Evolutionary conservation across 1,139 yeast species (phyloP), one percentile per base, ranked within the genome.

Genomic region (Komagataea norvegica): DNA sequence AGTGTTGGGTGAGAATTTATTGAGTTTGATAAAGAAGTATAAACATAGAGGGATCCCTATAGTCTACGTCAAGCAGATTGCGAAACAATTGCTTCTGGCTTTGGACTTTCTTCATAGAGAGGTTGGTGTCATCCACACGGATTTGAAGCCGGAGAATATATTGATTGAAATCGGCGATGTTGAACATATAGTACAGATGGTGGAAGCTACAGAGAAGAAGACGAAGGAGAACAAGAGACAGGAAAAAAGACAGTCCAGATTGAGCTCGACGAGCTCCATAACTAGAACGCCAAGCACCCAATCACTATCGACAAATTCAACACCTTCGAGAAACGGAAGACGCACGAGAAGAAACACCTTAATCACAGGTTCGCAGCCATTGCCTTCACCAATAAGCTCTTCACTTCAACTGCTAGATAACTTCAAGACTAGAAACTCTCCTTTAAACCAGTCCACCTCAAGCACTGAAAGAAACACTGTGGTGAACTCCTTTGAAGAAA

Each of bases 291-390:
- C 29, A 29, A 11, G 5, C 13, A 36, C 51, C 3, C 29, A 39
- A 5, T 20, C 49, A 13, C 41, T 35, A 17, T 49, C 47, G 16
- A 32, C 35, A 6, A 39, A 37, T 24, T 43, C 57, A 5, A 50
- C 54, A 0, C 51, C 55, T 10, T 43, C 51, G 8, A 45, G 50
- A 39, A 49, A 44, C 35, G 51, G 51, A n/a, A 64, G 86, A 43
- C 65, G 82, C 41, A 67, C 86, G 19, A 71, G 95, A 52, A 65
- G 94, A 33, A 79, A 78, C 45, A 79, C 95, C 0, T 62, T 87
- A 28, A 81, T 89, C 34, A 85, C 94, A 0, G 96, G 91, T 1
- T 81, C 91, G 0, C 91, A 83, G 55, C 95, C 95, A 11, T 64
- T 86, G 37, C 93, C 94, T 1, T 79, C 89, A 1, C 91, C 94